Percentiles rank a stretch among this genome's conserved stretches.
Evolutionary conservation across 306 rosid species (phyloP).

Genomic region (Nissolia schottii): DNA sequence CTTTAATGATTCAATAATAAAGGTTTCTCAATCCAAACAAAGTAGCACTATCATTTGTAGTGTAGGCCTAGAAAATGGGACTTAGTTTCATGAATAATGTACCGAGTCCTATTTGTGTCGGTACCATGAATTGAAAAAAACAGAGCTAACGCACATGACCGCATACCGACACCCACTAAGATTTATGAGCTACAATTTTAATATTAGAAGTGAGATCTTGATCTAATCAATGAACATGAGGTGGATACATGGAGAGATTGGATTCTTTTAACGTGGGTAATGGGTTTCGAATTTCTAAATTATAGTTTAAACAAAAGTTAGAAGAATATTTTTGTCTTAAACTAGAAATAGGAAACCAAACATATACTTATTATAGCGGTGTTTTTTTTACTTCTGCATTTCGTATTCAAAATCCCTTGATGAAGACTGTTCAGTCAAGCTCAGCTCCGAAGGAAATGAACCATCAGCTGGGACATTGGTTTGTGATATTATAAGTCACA

Average conservation of each 20-base stretch:
- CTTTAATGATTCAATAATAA: too few species aligned
- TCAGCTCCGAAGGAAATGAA: slow-evolving; percentile 5
- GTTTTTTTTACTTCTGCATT: neutral
- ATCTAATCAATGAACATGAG: neutral
- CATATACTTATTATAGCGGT: too few species aligned
- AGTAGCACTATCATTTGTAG: neutral
- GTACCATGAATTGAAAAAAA: neutral
- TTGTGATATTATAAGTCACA: neutral
- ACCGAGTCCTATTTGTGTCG: neutral
- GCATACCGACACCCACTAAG: slow-evolving; percentile 6
- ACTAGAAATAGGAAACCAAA: too few species aligned
- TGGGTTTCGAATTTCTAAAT: neutral
- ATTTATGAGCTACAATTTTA: neutral
- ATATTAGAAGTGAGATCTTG: slow-evolving; percentile 22
- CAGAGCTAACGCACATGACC: neutral
- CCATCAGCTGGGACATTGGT: neutral
- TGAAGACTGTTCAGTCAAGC: slow-evolving; percentile 16
- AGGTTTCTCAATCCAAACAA: too few species aligned
- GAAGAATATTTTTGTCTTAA: neutral
- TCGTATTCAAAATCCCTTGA: neutral
- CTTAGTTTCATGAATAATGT: neutral
- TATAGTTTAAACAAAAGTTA: neutral
- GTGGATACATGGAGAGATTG: neutral
- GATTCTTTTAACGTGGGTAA: neutral
- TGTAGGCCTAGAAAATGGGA: slow-evolving; percentile 2